Evolutionary conservation across 768 basidiomycete species (phyloP), one percentile per base, ranked within the genome.

Genomic region (Hygrocybe punicea): DNA sequence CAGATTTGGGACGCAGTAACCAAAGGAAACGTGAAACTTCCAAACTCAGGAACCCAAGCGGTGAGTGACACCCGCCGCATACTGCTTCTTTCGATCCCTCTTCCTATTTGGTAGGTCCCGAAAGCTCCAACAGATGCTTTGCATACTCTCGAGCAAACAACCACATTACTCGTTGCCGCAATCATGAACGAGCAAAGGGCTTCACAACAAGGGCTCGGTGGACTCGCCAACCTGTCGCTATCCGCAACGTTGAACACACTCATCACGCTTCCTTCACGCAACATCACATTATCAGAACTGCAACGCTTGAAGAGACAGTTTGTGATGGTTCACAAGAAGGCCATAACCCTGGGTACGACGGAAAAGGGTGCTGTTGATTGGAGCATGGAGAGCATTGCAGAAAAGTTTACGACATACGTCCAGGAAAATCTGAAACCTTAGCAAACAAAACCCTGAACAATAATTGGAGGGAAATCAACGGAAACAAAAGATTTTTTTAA

Each of bases 241-340:
- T 73, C 82, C 9, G 63, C 76, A 48, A 67, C 67, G 16, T 56
- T 79, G 37, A 75, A 73, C 63, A 59, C 80, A n/a, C 67, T 71
- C 9, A 72, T 96, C 50, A 75, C 73, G 11, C 81, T 96, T 16
- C 90, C 91, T 0, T 66, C 81, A 37, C 85, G 91, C 6, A 79
- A 79, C 57, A 61, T 97, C 25, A 93, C 93, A 36, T 78, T 98
- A 6, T 85, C 90, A 0, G 93, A 96, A 72, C 77, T 97, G 55
- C 94, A 96, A 69, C 79, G 95, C 25, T 73, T 89, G 42, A 98
- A 96, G 69, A 79, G 95, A 42, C 94, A 98, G 69, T 98, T 96
- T 65, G 88, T 96, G 33, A 83, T 84, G 3, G 80, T 91, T 34
- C 93, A 98, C 69, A 92, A 89, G 68, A 93, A 92, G 63, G 92